Base-by-base conservation (phyloP, 2,329 filamentous ascomycete species). In the Diaporthe aspalathi region DNA sequence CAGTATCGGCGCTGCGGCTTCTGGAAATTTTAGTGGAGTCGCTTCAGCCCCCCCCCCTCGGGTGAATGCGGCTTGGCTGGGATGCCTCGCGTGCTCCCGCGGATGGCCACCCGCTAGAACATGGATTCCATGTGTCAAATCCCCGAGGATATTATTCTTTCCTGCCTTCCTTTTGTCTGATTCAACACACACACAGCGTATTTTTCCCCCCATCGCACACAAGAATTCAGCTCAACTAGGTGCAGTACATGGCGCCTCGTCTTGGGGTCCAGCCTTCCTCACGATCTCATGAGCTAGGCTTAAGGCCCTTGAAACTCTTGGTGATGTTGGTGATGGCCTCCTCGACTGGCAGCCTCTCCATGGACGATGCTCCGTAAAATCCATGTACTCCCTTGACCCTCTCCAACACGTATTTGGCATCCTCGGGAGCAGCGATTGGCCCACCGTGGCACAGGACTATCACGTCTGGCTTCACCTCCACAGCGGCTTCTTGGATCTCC, bases 391-490 rank as follows among this genome's bases (percentile, higher is more conserved):
- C 91, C 49, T 83, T 85, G 0, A 89, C 91, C 74, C 86, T 81
- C 27, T 83, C 83, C 38, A 93, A 82, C 12, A 93, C 86, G 77
- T 89, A 92, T 74, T 87, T 82, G 0, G 91, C 91, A 78, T 93
- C 90, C 57, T 88, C 81, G 0, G 90, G 89, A 66, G 84, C 84
- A 4, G 90, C 90, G 73, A 93, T 91, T 0, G 91, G 91, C 0
- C 91, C 91, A 0, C 91, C 91, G 77, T 93, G 91, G 73, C 91
- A 92, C n/a, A 93, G 77, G 22, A 93, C 87, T 65, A 93, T 88
- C 14, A 92, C 81, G 16, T 92, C 88, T 0, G 81, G 78, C 11
- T 88, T 88, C 56, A 92, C 83, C 66, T 80, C 78, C 0, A 83
- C 82, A 0, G 89, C 90, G 0, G 87, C 88, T 77, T 92, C 89